A percentile compares a stretch with the other conserved stretches of the same genome.
phyloP scores from a whole-genome alignment of 2,329 filamentous ascomycete genomes.

The Xenosphaeropsis pyriputrescens region DNA sequence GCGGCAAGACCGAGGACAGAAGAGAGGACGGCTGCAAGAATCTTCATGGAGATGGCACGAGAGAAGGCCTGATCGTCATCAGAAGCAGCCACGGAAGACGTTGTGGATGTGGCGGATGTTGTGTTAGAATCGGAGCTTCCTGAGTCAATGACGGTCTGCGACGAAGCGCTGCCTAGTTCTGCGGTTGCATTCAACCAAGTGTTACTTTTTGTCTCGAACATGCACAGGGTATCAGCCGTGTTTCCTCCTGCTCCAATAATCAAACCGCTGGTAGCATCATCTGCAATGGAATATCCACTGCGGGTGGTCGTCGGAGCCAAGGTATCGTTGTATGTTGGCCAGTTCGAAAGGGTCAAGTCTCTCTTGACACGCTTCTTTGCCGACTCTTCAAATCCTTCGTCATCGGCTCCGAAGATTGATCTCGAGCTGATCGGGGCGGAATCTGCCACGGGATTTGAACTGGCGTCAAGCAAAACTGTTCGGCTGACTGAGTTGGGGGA shows the following conservation, averaged over 20 bases:
- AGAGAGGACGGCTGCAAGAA: conserved; percentile 72
- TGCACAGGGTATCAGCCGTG: conserved; percentile 47
- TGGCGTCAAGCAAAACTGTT: conserved; percentile 47
- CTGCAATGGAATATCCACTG: conserved; percentile 55
- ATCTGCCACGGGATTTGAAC: conserved; percentile 36
- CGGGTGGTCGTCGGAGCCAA: conserved; percentile 52
- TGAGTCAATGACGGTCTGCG: conserved; percentile 5
- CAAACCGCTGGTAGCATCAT: conserved; percentile 42
- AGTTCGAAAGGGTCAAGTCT: conserved; percentile 43
- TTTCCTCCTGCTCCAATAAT: conserved; percentile 71
- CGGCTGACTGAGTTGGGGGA: conserved; percentile 65
- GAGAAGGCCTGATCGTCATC: conserved; percentile 19
- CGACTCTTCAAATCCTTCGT: conserved; percentile 1
- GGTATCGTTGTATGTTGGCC: conserved; percentile 67
- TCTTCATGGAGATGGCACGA: conserved; percentile 32
- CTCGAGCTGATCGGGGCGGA: conserved; percentile 24
- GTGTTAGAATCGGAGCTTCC: conserved; percentile 2
- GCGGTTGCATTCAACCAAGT: conserved; percentile 59
- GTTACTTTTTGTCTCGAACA: conserved; percentile 68
- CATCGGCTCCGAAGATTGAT: not conserved
- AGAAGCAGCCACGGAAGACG: conserved; percentile 18
- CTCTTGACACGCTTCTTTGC: conserved; percentile 4
- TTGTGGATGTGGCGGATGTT: conserved; percentile 12
- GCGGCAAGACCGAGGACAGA: conserved; percentile 59
- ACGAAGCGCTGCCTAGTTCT: conserved; percentile 9